Base-by-base conservation (phyloP, 2,329 filamentous ascomycete species). In the Colletotrichum somersetense region DNA sequence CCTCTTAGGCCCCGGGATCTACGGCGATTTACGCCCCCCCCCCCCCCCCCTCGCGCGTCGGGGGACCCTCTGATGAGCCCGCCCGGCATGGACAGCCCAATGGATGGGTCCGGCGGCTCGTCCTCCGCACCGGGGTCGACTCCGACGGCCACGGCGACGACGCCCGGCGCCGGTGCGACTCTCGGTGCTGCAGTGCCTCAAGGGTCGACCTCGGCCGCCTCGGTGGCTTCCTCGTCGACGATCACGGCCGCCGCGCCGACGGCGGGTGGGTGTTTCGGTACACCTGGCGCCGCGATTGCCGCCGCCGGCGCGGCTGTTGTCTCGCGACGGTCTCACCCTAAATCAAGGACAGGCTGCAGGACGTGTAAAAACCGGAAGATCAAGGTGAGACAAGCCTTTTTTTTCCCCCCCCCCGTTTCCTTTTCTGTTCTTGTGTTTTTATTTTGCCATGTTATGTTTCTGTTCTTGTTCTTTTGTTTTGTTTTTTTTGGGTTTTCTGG, bases 341-440 rank as follows among this genome's bases (percentile, higher is more conserved):
- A 89, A 77, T 88, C 87, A 2, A 81, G 87, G 46, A 81, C 82
- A 4, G 88, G 87, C 11, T 89, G 88, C 75, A 81, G 80, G 74
- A 87, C 85, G 75, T 89, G 88, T 82, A 89, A 89, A 78, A 78
- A 78, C 35, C 84, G 88, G 62, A 88, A 87, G 78, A 85, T 88
- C 64, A 89, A 88, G 68, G 73, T 75, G 35, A 55, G 72, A 42
- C 33, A 14, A 14, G 26, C 33, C 26, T 42, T 30, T 33, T 44
- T 53, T 3, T 18, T 10, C 23, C n/a, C n/a, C 33, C 30, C 14
- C n/a, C 55, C 26, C 35, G 40, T 5, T 44, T 20, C 6, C 20
- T 6, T 20, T 11, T 10, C 3, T 52, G 16, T 38, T 8, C 18
- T 11, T n/a, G 2, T 11, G 2, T 12, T n/a, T n/a, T 48, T 48